These are phyloP conservation scores for Arxiozyma slooffiae DNA, from an alignment of 1,139 yeast genomes.

Conservation along the genomic window DNA sequence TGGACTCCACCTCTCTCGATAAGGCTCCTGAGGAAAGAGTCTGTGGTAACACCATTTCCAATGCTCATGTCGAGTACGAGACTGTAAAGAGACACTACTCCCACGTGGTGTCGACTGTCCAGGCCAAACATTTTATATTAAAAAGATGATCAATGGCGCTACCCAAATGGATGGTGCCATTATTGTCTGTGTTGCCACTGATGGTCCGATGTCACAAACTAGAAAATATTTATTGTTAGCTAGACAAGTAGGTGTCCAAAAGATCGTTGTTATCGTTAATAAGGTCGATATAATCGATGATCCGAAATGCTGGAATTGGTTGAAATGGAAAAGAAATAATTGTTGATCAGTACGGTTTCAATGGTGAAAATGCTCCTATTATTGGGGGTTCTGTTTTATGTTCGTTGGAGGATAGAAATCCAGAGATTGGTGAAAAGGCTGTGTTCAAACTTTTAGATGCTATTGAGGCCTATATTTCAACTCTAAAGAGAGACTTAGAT, in stretches of 20 bases:
- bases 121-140: conserved; percentile 97
- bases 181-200: conserved; percentile 97
- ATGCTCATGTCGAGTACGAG: conserved; percentile 94
- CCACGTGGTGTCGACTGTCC: conserved; percentile 97
- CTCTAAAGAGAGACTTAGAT: conserved; percentile 91
- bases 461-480: conserved; percentile 89
- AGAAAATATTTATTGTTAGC: conserved; percentile 97
- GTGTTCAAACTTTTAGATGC: conserved; percentile 79
- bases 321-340: conserved; percentile 99
- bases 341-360: conserved; percentile 83
- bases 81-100: conserved; percentile 90
- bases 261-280: conserved; percentile 94
- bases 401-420: conserved; percentile 80
- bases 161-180: conserved; percentile 99
- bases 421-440: conserved; percentile 87
- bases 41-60: conserved; percentile 96
- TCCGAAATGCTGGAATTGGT: conserved; percentile 99
- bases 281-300: conserved; percentile 96
- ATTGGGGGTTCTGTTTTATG: conserved; percentile 98
- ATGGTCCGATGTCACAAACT: conserved; percentile 99
- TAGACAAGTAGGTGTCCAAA: conserved; percentile 98
- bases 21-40: conserved; percentile 99
- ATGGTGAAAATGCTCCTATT: conserved; percentile 97
- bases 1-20: conserved; percentile 89
- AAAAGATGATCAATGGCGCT: conserved; percentile 99